Percentiles rank a stretch among this genome's conserved stretches.
Evolutionary conservation across 169 alveolate species (phyloP).

Genomic region (Plasmodium relictum): DNA sequence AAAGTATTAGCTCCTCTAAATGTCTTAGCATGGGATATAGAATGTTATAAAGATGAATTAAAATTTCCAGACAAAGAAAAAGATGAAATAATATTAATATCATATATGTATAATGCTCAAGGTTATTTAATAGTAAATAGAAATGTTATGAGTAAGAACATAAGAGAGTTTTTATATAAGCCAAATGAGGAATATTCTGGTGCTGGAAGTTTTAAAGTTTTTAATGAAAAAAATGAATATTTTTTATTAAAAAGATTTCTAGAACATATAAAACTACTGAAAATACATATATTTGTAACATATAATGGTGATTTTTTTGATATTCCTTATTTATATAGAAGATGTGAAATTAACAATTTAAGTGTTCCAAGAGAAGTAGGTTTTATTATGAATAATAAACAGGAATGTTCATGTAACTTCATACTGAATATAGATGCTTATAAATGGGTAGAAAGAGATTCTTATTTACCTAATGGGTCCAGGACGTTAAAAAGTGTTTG

Average conservation of each 20-base stretch:
- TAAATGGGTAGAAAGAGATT: constrained; percentile 99
- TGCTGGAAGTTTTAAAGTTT: constrained; percentile 84
- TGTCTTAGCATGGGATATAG: constrained; percentile 99
- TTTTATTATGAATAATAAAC: constrained; percentile 80
- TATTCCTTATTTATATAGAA: constrained; percentile 95
- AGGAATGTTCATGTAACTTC: constrained; percentile 90
- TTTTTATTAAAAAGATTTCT: constrained; percentile 83
- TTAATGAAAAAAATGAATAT: constrained; percentile 82
- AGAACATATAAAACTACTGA: constrained; percentile 80
- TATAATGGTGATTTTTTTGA: constrained; percentile 99
- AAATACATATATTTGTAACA: constrained; percentile 95
- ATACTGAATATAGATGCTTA: constrained; percentile 97
- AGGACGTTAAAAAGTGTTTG: constrained; percentile 96
- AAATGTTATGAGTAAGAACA: constrained; percentile 93
- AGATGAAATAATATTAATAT: constrained; percentile 93
- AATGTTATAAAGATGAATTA: constrained; percentile 97
- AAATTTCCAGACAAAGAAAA: constrained; percentile 98
- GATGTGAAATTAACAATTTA: constrained; percentile 94
- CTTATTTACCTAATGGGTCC: constrained; percentile 98
- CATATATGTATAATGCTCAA: constrained; percentile 97
- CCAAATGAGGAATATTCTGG: constrained; percentile 97
- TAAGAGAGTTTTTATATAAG: constrained; percentile 95
- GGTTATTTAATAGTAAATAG: constrained; percentile 97
- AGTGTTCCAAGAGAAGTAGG: constrained; percentile 92
- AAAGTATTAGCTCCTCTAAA: constrained; percentile 90